Percentiles rank a stretch among this genome's conserved stretches.
These are phyloP conservation scores for Jackrogersella multiformis DNA, from an alignment of 495 filamentous ascomycete species.

Conservation along the genomic window DNA sequence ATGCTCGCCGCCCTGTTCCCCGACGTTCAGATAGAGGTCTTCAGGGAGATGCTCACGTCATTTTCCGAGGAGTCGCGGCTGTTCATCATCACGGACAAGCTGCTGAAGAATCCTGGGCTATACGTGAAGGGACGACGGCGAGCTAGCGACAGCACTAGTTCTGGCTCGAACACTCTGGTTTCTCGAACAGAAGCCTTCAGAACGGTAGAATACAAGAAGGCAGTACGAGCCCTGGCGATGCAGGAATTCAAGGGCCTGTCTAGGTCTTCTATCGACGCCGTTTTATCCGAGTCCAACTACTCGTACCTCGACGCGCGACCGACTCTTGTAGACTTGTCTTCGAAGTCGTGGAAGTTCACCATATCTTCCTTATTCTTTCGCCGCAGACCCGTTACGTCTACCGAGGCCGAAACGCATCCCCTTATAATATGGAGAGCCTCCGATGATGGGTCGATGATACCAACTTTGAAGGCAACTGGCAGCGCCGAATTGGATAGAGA, in stretches of 20 bases:
- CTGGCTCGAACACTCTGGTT: slow-evolving; percentile 52
- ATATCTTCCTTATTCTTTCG: slow-evolving; percentile 77
- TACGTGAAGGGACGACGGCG: slow-evolving; percentile 81
- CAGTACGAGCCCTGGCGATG: slow-evolving; percentile 67
- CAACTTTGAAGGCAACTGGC: slow-evolving; percentile 74
- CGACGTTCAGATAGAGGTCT: slow-evolving; percentile 87
- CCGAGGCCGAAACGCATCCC: slow-evolving; percentile 63
- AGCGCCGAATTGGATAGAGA: slow-evolving; percentile 83
- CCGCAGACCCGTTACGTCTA: slow-evolving; percentile 68
- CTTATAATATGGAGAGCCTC: slow-evolving; percentile 71
- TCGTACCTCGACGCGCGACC: slow-evolving; percentile 82
- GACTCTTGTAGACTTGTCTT: slow-evolving; percentile 75
- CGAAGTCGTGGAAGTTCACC: slow-evolving; percentile 86
- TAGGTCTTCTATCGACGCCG: slow-evolving; percentile 81
- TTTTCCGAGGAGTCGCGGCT: slow-evolving; percentile 85
- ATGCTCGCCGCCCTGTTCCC: slow-evolving; percentile 82
- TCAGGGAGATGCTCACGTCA: slow-evolving; percentile 84
- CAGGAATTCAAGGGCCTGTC: slow-evolving; percentile 88
- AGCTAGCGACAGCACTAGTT: slow-evolving; percentile 50
- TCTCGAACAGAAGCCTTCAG: slow-evolving; percentile 78
- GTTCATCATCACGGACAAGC: slow-evolving; percentile 82
- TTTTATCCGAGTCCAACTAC: slow-evolving; percentile 90
- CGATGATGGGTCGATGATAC: slow-evolving; percentile 58
- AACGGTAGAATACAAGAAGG: slow-evolving; percentile 73
- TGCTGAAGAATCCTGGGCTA: slow-evolving; percentile 78